These are phyloP conservation scores for Tylopilus balloui DNA, from an alignment of 768 basidiomycete species.

Conservation along the genomic window DNA sequence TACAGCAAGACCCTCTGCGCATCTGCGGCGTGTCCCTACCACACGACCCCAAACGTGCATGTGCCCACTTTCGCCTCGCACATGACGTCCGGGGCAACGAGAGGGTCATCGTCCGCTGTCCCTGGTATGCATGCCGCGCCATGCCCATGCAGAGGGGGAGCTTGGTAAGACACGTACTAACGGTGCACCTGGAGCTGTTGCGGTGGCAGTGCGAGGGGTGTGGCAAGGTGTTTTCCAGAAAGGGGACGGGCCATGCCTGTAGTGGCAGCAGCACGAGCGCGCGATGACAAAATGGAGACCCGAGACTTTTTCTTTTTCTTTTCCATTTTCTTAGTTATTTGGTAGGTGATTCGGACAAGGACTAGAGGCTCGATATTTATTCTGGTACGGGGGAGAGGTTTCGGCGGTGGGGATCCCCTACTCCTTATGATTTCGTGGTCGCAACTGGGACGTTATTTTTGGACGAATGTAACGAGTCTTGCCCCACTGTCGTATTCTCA, in stretches of 20 bases:
- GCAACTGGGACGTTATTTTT: no score
- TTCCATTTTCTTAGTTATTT: no score
- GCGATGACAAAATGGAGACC: background rate
- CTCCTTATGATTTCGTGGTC: no score
- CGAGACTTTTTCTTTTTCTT: background rate
- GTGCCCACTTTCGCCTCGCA: slow-evolving; percentile 12
- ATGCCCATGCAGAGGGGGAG: slow-evolving; percentile 22
- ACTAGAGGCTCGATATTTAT: background rate
- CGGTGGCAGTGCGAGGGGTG: slow-evolving; percentile 17
- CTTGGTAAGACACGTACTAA: slow-evolving; percentile 14
- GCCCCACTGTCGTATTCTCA: no score
- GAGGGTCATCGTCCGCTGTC: slow-evolving; percentile 7
- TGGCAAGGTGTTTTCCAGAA: slow-evolving; percentile 16
- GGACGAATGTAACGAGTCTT: no score
- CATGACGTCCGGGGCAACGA: slow-evolving; percentile 21
- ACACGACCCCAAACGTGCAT: slow-evolving; percentile 5
- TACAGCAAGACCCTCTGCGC: background rate
- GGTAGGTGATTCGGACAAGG: background rate
- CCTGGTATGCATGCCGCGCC: slow-evolving; percentile 12
- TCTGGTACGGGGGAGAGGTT: background rate
- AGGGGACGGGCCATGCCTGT: slow-evolving; percentile 14
- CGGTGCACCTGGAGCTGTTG: slow-evolving; percentile 17
- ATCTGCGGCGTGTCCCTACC: slow-evolving; percentile 9
- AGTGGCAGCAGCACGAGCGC: background rate
- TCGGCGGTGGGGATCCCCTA: no score